phyloP scores from a whole-genome alignment of 1,284 basidiomycete species.

The Malassezia psittaci region DNA sequence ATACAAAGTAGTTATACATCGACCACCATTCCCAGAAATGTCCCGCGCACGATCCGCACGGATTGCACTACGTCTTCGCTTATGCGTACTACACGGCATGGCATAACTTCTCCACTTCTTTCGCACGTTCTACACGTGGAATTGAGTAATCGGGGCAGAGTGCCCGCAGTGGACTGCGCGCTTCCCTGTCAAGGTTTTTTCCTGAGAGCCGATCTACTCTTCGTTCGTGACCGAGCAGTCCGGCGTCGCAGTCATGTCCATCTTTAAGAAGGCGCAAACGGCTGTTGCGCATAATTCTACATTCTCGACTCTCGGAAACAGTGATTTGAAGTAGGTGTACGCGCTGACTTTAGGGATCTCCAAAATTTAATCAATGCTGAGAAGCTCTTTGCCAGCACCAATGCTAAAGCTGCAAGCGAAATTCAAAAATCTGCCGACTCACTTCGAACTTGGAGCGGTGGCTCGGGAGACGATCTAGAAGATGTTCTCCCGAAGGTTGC shows the following conservation, averaged over 20 bases:
- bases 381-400: conserved; percentile 68
- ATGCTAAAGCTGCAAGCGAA: conserved; percentile 59
- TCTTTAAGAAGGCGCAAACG: conserved; percentile 41
- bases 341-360: conserved; percentile 46
- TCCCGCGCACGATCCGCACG: conserved; percentile 31
- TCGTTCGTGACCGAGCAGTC: not conserved
- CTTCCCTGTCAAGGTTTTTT: not conserved
- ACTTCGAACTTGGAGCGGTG: conserved; percentile 65
- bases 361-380: conserved; percentile 83
- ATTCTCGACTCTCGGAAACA: conserved; percentile 61
- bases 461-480: conserved; percentile 80
- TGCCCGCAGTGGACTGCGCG: not conserved
- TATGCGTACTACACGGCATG: conserved; percentile 30
- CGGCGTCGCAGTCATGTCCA: conserved; percentile 23
- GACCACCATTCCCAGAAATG: conserved; percentile 16
- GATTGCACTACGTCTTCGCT: conserved; percentile 37
- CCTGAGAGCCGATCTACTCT: not conserved
- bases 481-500: conserved; percentile 67
- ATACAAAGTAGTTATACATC: conserved; percentile 17
- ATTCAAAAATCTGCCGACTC: conserved; percentile 64
- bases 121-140: not conserved
- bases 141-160: not conserved
- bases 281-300: conserved; percentile 70
- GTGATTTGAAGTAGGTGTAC: conserved; percentile 58
- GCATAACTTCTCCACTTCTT: not conserved